Base-by-base conservation (phyloP, 2,329 filamentous ascomycete species). In the Ophiocordyceps camponoti-floridani region DNA sequence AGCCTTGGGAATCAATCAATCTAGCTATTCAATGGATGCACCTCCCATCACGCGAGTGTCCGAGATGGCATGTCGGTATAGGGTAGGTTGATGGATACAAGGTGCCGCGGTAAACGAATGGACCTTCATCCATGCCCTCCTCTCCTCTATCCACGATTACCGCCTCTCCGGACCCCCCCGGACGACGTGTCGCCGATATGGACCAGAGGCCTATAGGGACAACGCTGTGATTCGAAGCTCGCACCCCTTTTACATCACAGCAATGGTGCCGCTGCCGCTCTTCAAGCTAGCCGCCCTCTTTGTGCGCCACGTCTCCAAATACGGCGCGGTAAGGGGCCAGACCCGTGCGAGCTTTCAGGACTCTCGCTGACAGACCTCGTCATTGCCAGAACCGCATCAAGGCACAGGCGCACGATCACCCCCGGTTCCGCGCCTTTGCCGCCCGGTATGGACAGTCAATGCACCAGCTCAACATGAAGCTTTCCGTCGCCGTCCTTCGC, bases 271-370 rank as follows among this genome's bases (percentile, higher is more conserved):
- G 46, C 65, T 82, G 37, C 77, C 77, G 18, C 64, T 82, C 16
- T 82, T 82, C 62, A 82, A 82, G 63, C 73, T 81, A 51, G 77
- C 70, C 19, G 60, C 76, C 46, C 66, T 81, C 42, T 77, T 81
- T 51, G 66, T 81, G 54, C 70, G 75, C 52, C 77, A 81, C 56
- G 62, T 81, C 44, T 81, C 77, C 46, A 81, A 81, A 62, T 81
- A 81, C 66, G 77, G 77, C 55, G 77, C 77, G 45, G 77, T 81
- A 71, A 52, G 75, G 62, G 42, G n/a, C 18, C 23, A 18, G 27
- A 4, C 3, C 8, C 16, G 12, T 7, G 7, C 42, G 23, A 23
- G 9, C 37, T 19, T 11, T 37, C 18, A 26, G 9, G 45, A 16
- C 43, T 33, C 44, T 53, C 8, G 37, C 18, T 56, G 44, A 56